A percentile compares a stretch with the other conserved stretches of the same genome.
phyloP scores from a whole-genome alignment of 2,329 filamentous ascomycete genomes.

The Aspergillus pseudotamarii region DNA sequence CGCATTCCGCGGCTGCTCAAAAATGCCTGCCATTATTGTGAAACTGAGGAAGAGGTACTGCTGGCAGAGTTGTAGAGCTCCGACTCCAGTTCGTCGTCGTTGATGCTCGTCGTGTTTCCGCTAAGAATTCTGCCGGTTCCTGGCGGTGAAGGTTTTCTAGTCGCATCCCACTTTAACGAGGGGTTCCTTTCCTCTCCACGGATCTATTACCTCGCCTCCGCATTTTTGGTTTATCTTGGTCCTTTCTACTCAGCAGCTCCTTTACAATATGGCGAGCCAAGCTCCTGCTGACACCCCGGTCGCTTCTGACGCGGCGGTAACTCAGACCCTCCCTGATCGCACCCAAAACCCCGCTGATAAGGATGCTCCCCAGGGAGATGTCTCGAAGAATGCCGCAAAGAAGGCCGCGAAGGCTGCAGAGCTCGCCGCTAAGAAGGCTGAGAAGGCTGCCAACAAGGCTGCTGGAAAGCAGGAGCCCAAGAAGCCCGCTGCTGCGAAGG shows the following conservation, averaged over 20 bases:
- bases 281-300: slow-evolving; percentile 31
- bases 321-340: slow-evolving; percentile 44
- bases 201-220: slow-evolving; percentile 12
- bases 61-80: slow-evolving; percentile 33
- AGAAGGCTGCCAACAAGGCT: slow-evolving; percentile 49
- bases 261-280: slow-evolving; percentile 36
- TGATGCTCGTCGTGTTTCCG: slow-evolving; percentile 24
- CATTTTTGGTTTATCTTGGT: slow-evolving; percentile 21
- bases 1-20: slow-evolving; percentile 87
- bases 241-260: slow-evolving; percentile 19
- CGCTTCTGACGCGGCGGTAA: slow-evolving; percentile 27
- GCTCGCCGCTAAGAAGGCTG: slow-evolving; percentile 50
- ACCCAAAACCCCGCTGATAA: slow-evolving; percentile 43
- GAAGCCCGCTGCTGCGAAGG: slow-evolving; percentile 42
- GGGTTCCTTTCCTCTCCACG: slow-evolving; percentile 16
- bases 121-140: slow-evolving; percentile 46
- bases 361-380: slow-evolving; percentile 34
- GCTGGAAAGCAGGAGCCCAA: slow-evolving; percentile 50
- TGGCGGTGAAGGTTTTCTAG: slow-evolving; percentile 41
- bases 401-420: slow-evolving; percentile 32
- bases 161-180: slow-evolving; percentile 44
- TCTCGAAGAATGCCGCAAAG: slow-evolving; percentile 36
- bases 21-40: slow-evolving; percentile 82
- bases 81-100: slow-evolving; percentile 19
- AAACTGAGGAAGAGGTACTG: slow-evolving; percentile 22